A percentile compares a stretch with the other conserved stretches of the same genome.
Evolutionary conservation across 441 rosid genomes (phyloP).

Genomic region (Bruguiera hainesii): DNA sequence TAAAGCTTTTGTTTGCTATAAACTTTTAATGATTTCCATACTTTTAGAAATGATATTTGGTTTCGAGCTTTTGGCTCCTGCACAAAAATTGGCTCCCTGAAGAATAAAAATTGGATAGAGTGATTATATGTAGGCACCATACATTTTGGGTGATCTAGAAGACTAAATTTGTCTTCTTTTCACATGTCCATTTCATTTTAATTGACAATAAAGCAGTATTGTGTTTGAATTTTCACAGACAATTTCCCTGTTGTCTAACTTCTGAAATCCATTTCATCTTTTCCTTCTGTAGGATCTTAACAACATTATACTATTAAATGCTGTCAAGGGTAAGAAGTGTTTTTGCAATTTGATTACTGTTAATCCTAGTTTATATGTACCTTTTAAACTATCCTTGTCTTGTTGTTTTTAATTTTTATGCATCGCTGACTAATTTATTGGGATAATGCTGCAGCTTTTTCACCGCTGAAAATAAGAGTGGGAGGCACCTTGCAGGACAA

Average conservation of each 20-base stretch:
- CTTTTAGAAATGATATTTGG: too few species aligned
- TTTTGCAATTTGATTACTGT: neutral
- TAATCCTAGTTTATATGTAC: too few species aligned
- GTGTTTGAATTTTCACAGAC: neutral
- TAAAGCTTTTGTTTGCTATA: too few species aligned
- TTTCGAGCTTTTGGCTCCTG: too few species aligned
- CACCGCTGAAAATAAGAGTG: conserved; percentile 85
- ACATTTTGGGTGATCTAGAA: too few species aligned
- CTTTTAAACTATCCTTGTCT: too few species aligned
- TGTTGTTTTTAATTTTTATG: neutral
- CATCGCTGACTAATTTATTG: neutral
- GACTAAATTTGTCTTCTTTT: too few species aligned
- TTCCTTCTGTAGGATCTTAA: conserved; percentile 59
- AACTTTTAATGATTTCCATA: too few species aligned
- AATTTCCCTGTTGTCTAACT: neutral
- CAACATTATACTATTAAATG: conserved; percentile 61
- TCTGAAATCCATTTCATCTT: conserved; percentile 11
- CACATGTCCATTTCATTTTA: too few species aligned
- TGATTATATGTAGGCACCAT: too few species aligned
- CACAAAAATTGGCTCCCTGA: too few species aligned
- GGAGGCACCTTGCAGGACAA: conserved; percentile 94
- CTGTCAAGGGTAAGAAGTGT: conserved; percentile 55
- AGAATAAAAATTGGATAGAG: too few species aligned
- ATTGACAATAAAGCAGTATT: neutral
- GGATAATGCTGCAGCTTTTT: conserved; percentile 55